Evolutionary conservation across 2,329 filamentous ascomycete genomes (phyloP).

Genomic region (Sphaerulina vaccinii): DNA sequence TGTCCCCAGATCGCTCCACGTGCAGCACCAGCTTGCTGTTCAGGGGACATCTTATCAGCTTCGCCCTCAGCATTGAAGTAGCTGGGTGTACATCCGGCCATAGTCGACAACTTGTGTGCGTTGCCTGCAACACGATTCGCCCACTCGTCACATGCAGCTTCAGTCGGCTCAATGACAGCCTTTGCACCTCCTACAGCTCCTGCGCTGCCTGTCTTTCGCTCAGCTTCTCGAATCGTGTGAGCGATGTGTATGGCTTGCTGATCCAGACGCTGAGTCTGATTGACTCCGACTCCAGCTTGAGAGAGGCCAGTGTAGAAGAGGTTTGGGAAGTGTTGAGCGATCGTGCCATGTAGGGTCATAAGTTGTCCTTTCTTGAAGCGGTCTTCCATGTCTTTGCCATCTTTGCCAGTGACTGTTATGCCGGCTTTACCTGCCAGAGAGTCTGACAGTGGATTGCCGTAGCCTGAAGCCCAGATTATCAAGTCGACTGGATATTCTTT

Average conservation of each 20-base stretch:
- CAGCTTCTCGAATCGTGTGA: conserved; percentile 43
- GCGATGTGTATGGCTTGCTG: conserved; percentile 44
- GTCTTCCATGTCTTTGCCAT: conserved; percentile 41
- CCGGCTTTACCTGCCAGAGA: conserved; percentile 30
- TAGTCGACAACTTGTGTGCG: conserved; percentile 41
- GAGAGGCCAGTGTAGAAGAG: conserved; percentile 48
- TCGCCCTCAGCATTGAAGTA: conserved; percentile 52
- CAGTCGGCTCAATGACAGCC: conserved; percentile 45
- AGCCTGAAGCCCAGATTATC: conserved; percentile 50
- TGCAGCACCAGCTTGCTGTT: conserved; percentile 30
- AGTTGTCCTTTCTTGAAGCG: conserved; percentile 44
- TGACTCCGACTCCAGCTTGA: conserved; percentile 43
- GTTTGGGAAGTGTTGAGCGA: conserved; percentile 54
- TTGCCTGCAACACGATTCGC: conserved; percentile 42
- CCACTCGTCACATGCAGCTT: conserved; percentile 51
- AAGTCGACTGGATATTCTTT: conserved; percentile 50
- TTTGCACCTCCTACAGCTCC: too few relatives aligned
- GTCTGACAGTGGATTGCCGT: conserved; percentile 29
- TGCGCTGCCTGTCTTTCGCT: conserved; percentile 21
- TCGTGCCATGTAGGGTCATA: conserved; percentile 54
- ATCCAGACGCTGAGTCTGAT: conserved; percentile 47
- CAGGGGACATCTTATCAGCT: conserved; percentile 15
- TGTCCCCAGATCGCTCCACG: conserved; percentile 30
- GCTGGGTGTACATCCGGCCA: conserved; percentile 54
- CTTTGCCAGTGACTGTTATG: conserved; percentile 41